Base-by-base conservation (phyloP, 225 moss, liverwort and hornwort genomes). In the Physcomitrium patens region DNA sequence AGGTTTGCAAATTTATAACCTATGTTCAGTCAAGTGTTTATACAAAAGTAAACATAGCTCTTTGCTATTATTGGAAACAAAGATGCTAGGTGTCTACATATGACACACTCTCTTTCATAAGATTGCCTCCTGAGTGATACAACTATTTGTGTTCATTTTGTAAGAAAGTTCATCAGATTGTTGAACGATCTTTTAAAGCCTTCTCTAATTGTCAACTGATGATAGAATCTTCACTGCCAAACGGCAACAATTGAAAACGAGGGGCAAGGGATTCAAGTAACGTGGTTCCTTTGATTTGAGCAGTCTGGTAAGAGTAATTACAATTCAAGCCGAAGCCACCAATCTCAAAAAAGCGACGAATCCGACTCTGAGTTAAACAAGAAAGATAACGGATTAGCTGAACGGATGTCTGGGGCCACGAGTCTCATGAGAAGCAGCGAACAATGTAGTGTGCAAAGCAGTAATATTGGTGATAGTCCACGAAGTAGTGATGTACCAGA, bases 311-410 rank as follows among this genome's bases (percentile, higher is more conserved):
- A 69, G 41, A 89, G 85, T 71, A 79, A 81, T 64, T 89, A 89
- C 78, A 83, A 81, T n/a, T 86, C 89, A 49, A 89, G 85, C 57
- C 58, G 83, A 77, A 86, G 85, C 27, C 89, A 86, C 51, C 89
- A 83, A 73, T 89, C 89, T 45, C 73, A 78, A 52, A 74, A 73
- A 54, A 85, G 85, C 42, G 67, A 68, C 15, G 63, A 71, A 28
- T 83, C 74, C 0, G 74, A 83, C 15, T 22, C 20, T 15, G 78
- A 81, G 14, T 61, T 47, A 0, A 7, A 37, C 31, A 37, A 63
- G 15, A 65, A 60, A 24, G 72, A 74, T 60, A 26, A 19, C 23
- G 66, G 48, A 46, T 69, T 70, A 52, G 74, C 59, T 15, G 69
- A 72, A 63, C 55, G n/a, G 50, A 54, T 70, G 63, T 45, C 65